Evolutionary conservation across 345 rosid species (phyloP), one percentile per base, ranked within the genome.

Genomic region (Crucihimalaya himalaica): DNA sequence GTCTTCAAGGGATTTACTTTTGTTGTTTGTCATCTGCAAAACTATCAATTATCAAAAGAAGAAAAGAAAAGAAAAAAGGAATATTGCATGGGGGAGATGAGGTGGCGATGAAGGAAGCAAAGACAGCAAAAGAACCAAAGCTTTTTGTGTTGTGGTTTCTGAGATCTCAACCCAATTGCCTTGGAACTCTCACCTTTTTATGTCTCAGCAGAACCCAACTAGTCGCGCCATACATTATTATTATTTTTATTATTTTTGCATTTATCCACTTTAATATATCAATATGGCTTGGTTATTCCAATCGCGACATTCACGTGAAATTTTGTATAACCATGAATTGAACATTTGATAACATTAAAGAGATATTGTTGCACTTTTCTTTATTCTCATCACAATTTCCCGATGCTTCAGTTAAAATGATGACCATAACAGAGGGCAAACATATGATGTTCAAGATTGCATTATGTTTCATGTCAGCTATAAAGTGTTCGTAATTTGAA

Each of bases 91-190:
- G 67, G 45, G 35, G 54, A 39, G 76, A 57, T 58, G 72, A 77
- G 53, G 75, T 77, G 80, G 75, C 80, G 71, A 71, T 2, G 71
- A 70, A 77, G 12, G 67, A 77, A 76, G 80, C 76, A 70, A 63
- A 63, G 76, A 63, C 61, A 68, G 66, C 59, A 63, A 76, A 70
- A 70, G 80, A 76, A 70, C 66, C 65, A 63, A 76, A 70, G 66
- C 66, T 76, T 70, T 70, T 74, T 27, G 7, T 61, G 7, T 61
- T 52, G 40, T 68, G 70, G 80, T 55, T 70, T 70, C 70, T 63
- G 76, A 29, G 72, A 65, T 57, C 72, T 71, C 67, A 63, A 35
- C 80, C 76, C 79, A 68, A 57, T 64, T 77, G 80, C 80, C 53
- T 77, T 50, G 80, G 66, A 77, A 77, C 72, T 71, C 80, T 70